phyloP scores from a whole-genome alignment of 2,329 filamentous ascomycete genomes.

The Cucurbitaria berberidis region DNA sequence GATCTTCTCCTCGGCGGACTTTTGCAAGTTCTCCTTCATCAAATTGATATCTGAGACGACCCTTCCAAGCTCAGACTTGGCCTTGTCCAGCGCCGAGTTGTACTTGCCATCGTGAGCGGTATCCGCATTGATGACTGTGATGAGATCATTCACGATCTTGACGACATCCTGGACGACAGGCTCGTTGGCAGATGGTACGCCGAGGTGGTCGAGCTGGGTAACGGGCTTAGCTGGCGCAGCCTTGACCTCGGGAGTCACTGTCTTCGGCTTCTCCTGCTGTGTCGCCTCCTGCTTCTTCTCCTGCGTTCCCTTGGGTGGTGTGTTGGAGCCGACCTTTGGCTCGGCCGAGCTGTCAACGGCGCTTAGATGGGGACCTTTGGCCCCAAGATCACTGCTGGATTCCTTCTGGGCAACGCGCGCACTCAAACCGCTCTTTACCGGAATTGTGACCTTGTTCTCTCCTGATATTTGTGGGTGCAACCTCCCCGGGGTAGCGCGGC shows the following conservation, averaged over 20 bases:
- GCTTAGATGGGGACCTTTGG: conserved; percentile 66
- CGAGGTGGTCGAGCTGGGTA: conserved; percentile 77
- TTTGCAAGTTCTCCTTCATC: conserved; percentile 72
- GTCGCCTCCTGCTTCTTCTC: conserved; percentile 39
- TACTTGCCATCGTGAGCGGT: conserved; percentile 75
- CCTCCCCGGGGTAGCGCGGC: conserved; percentile 49
- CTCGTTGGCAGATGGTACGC: conserved; percentile 77
- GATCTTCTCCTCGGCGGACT: conserved; percentile 77
- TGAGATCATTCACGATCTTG: conserved; percentile 94
- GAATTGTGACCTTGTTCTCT: conserved; percentile 79
- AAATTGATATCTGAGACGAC: conserved; percentile 79
- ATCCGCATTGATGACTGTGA: conserved; percentile 90
- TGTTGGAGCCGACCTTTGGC: conserved; percentile 36
- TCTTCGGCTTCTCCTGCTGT: conserved; percentile 37
- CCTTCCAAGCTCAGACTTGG: conserved; percentile 80
- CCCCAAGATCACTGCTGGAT: conserved; percentile 50
- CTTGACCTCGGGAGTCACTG: conserved; percentile 24
- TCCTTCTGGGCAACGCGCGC: conserved; percentile 75
- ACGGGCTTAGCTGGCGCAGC: conserved; percentile 30
- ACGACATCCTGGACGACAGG: conserved; percentile 91
- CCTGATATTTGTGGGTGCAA: conserved; percentile 56
- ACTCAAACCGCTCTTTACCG: conserved; percentile 82
- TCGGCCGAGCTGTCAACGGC: conserved; percentile 52
- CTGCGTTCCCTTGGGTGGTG: conserved; percentile 30
- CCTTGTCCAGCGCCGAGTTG: conserved; percentile 77